phyloP scores from a whole-genome alignment of 129 eudicot species.

The Cynara cardunculus region DNA sequence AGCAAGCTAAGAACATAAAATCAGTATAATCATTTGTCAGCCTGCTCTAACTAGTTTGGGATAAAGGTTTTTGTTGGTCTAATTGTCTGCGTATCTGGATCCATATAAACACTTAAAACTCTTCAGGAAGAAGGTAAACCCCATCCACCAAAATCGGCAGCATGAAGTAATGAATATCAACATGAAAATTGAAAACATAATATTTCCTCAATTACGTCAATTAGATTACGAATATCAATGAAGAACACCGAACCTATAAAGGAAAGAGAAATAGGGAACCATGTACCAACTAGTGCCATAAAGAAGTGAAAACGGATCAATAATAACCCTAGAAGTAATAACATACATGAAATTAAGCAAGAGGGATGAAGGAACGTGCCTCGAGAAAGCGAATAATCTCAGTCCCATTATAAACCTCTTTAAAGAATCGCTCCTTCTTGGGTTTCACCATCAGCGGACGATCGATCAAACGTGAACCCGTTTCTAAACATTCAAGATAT shows the following conservation, averaged over 20 bases:
- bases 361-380: slow-evolving; percentile 20
- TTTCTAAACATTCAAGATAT: background rate
- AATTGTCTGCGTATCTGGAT: background rate
- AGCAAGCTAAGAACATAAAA: background rate
- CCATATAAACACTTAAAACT: background rate
- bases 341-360: background rate
- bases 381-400: slow-evolving; percentile 22
- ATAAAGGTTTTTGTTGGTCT: background rate
- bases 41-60: background rate
- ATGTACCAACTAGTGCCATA: background rate
- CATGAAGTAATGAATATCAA: background rate
- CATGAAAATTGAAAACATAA: background rate
- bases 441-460: slow-evolving; percentile 29
- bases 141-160: background rate
- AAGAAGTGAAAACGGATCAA: background rate
- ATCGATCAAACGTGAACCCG: slow-evolving; percentile 30
- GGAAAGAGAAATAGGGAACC: background rate
- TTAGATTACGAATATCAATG: background rate
- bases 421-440: slow-evolving; percentile 33
- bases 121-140: background rate
- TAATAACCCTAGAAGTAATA: slow-evolving; percentile 35
- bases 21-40: slow-evolving; percentile 3
- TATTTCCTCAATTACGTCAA: background rate
- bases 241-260: background rate
- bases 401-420: slow-evolving; percentile 39